Base-by-base conservation (phyloP, 2,329 filamentous ascomycete species). In the Zelopaecilomyces penicillatus region DNA sequence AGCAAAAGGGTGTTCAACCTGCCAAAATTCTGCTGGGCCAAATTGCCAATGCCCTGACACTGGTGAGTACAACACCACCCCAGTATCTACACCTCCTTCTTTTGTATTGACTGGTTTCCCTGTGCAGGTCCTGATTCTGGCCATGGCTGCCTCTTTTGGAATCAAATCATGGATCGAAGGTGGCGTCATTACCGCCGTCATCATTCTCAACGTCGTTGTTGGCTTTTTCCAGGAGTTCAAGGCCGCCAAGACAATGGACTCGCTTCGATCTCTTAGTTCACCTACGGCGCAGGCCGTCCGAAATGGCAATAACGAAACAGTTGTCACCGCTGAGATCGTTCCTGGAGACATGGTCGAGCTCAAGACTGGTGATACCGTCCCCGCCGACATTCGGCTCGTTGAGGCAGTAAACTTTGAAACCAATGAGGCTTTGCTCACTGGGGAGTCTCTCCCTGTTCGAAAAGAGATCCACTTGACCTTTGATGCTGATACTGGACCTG, bases 31-130 rank as follows among this genome's bases (percentile, higher is more conserved):
- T 86, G 26, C 66, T 84, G 40, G 70, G 74, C 30, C 82, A 86
- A 57, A 68, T 85, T 43, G 80, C 79, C 47, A 85, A 85, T 61
- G 81, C 81, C 10, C 77, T 85, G 76, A 84, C 78, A 52, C 60
- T 85, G 61, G 82, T 82, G 56, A 56, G 60, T 51, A 3, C 30
- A 9, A 30, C 26, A 29, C 7, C 30, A 33, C 27, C 10, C 11
- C 5, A 28, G 4, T 6, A 12, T 27, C 28, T 26, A 30, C 8
- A 31, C 29, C n/a, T 40, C 38, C 2, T 4, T 34, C 19, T 19
- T 19, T 19, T 19, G 19, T 12, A 11, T 39, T 45, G 19, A 45
- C 33, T 4, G 4, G 3, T 33, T 39, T 32, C 11, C 7, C 51
- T 19, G 19, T 19, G 19, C 19, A 71, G 61, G 68, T 74, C 11